Base-by-base conservation (phyloP, 306 rosid species). In the Cucurbita argyrosperma region DNA sequence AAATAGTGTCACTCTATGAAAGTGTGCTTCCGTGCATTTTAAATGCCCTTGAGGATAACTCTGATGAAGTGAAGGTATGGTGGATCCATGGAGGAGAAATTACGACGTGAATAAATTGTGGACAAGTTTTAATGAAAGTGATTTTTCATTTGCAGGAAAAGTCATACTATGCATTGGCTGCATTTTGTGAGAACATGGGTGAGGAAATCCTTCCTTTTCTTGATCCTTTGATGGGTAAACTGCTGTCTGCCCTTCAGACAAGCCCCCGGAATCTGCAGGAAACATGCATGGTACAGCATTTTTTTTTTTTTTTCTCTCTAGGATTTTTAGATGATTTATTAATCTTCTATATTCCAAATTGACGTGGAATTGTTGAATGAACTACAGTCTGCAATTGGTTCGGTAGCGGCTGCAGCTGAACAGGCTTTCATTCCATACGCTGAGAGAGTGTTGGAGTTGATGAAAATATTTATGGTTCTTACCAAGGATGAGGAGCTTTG, bases 151-250 rank as follows among this genome's bases (percentile, higher is more conserved):
- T 84, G 77, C 90, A 95, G 99, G 99, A 95, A 72, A 95, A 95
- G 82, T 91, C 99, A 61, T 91, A 95, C 80, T 95, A 95, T 83
- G 97, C 99, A 61, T 81, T 95, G 92, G 99, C 99, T 73, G 99
- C 99, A 79, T 95, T 95, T 80, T 91, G 90, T 51, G 99, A 95
- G 84, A 86, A 95, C 86, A 95, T 95, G 99, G 99, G 96, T 19
- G 93, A 89, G 83, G 96, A 91, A 84, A 95, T 95, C 76, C 97
- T 88, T 83, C 96, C 96, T 65, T 95, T 87, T 76, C 92, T 95
- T 16, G 96, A 95, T 88, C 91, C 97, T 56, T 83, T 95, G 89
- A 91, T 91, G 99, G 90, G 82, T 59, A 91, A 88, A 82, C 77
- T 95, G 71, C 79, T 91, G 79, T 80, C 90, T 74, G 90, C 97